Conservation (phyloP, 1,284 basidiomycete species). For the Trichosporon asahii region DNA sequence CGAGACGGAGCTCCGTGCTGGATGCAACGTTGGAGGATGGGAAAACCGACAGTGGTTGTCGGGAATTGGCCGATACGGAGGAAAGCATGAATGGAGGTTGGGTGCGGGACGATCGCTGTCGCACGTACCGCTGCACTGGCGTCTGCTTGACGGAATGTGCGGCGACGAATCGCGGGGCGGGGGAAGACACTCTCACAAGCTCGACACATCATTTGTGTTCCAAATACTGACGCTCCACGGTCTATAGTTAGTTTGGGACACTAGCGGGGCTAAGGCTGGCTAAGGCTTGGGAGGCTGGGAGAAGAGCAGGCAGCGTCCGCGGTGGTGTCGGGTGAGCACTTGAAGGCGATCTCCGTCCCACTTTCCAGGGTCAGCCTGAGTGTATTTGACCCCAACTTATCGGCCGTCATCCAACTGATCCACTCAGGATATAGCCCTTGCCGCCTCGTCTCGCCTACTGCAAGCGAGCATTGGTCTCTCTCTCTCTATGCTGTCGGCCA, state of each 20-base stretch:
- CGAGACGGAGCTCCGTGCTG: neutral
- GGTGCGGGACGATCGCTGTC: neutral
- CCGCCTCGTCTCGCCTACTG: too few relatives aligned
- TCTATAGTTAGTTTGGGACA: neutral
- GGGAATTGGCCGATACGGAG: neutral
- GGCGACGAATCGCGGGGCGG: too few relatives aligned
- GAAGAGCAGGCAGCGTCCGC: too few relatives aligned
- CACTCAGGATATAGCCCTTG: neutral
- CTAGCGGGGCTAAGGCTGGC: neutral
- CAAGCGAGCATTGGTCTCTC: too few relatives aligned
- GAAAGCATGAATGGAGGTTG: neutral
- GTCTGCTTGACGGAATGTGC: neutral
- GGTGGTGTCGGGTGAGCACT: neutral
- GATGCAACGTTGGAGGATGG: neutral
- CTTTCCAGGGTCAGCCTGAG: neutral
- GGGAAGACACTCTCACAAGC: too few relatives aligned
- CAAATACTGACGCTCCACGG: neutral
- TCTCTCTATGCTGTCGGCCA: too few relatives aligned
- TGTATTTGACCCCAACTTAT: conserved; percentile 9
- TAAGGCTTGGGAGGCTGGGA: neutral
- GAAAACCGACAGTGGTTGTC: neutral
- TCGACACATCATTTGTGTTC: neutral
- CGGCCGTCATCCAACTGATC: neutral
- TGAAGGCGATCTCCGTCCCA: neutral
- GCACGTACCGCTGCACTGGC: neutral